Conservation (phyloP, 139 green algal species). For the Chlorella ohadii region DNA sequence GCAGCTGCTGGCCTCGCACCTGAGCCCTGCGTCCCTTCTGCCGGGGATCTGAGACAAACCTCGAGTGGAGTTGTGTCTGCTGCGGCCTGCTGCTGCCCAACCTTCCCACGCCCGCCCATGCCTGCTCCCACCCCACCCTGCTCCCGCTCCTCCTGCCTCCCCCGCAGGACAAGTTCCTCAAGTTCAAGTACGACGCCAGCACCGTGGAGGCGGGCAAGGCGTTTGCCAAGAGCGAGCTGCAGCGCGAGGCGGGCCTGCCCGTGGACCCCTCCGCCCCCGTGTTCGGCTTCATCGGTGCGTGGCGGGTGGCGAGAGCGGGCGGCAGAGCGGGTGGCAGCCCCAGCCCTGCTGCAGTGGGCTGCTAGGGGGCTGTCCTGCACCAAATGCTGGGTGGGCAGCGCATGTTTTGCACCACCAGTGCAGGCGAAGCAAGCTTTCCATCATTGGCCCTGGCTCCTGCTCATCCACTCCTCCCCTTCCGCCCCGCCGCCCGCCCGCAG, state of each 20-base stretch:
- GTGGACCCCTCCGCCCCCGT: slow-evolving; percentile 85
- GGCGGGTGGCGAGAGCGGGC: not conserved
- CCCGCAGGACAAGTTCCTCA: slow-evolving; percentile 91
- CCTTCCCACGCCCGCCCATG: too few species aligned
- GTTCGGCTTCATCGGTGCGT: slow-evolving; percentile 88
- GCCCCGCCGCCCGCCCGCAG: not conserved
- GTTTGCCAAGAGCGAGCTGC: slow-evolving; percentile 89
- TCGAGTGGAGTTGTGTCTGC: too few species aligned
- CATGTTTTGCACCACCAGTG: too few species aligned
- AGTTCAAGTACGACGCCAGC: slow-evolving; percentile 91
- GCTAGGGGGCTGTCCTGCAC: too few species aligned
- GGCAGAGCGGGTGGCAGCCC: too few species aligned
- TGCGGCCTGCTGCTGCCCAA: not conserved
- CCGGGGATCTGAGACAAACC: too few species aligned
- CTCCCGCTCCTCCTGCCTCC: not conserved
- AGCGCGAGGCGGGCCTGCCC: slow-evolving; percentile 76
- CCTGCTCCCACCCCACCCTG: not conserved
- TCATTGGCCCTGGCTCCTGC: too few species aligned
- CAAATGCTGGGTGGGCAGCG: too few species aligned
- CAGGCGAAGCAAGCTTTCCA: too few species aligned
- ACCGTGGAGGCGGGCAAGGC: slow-evolving; percentile 89
- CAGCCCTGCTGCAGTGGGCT: too few species aligned
- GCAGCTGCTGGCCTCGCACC: not conserved
- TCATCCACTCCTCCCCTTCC: too few species aligned
- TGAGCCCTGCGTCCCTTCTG: too few species aligned